phyloP scores from a whole-genome alignment of 495 filamentous ascomycete species.

The Aspergillus affinis region DNA sequence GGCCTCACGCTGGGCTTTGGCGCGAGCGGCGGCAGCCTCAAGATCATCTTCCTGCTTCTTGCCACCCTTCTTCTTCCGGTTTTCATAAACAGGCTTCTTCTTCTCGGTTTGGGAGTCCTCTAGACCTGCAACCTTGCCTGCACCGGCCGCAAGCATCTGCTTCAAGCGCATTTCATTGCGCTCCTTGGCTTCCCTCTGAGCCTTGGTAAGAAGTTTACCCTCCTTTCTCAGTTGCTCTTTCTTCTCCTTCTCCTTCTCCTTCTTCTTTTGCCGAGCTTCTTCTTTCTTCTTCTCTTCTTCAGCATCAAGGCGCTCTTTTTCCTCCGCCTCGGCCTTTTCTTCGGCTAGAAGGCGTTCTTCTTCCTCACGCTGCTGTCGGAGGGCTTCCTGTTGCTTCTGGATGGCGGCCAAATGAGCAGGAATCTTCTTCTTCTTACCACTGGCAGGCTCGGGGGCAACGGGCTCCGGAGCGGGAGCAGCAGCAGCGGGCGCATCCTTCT shows the following conservation, averaged over 20 bases:
- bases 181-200: slow-evolving; percentile 83
- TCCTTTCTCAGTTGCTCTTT: slow-evolving; percentile 94
- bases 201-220: slow-evolving; percentile 92
- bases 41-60: slow-evolving; percentile 71
- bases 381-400: slow-evolving; percentile 88
- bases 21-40: slow-evolving; percentile 61
- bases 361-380: slow-evolving; percentile 74
- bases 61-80: slow-evolving; percentile 71
- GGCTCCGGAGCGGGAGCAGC: slow-evolving; percentile 40
- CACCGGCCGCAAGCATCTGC: slow-evolving; percentile 90
- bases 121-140: slow-evolving; percentile 71
- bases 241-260: slow-evolving; percentile 93
- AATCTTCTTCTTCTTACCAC: slow-evolving; percentile 91
- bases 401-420: slow-evolving; percentile 75
- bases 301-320: slow-evolving; percentile 62
- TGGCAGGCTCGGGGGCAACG: slow-evolving; percentile 48
- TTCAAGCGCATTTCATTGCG: slow-evolving; percentile 82
- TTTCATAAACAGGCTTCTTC: slow-evolving; percentile 71
- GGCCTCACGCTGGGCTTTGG: slow-evolving; percentile 61
- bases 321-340: slow-evolving; percentile 70
- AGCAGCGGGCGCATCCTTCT: slow-evolving; percentile 35
- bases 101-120: slow-evolving; percentile 64
- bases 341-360: slow-evolving; percentile 65
- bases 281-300: slow-evolving; percentile 76
- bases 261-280: slow-evolving; percentile 74